Conservation (phyloP, 2,329 filamentous ascomycete genomes). For the Trichocomaceae sp. region DNA sequence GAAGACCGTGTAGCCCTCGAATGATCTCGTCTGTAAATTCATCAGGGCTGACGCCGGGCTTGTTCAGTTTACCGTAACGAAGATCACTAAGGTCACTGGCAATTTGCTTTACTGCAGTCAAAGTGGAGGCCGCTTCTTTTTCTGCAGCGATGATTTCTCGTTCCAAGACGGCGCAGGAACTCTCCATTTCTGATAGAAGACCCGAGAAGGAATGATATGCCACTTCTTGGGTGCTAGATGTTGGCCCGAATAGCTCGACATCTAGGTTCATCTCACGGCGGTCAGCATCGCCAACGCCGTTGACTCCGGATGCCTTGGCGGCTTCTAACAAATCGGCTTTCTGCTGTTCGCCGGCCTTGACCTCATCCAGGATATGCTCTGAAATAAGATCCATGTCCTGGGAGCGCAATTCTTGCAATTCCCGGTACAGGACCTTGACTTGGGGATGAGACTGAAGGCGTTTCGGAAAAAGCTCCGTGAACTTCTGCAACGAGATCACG, state of each 20-base stretch:
- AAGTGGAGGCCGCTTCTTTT: constrained; percentile 54
- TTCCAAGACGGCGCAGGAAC: constrained; percentile 59
- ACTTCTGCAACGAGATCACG: constrained; percentile 66
- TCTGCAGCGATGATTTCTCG: constrained; percentile 61
- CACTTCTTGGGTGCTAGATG: constrained; percentile 30
- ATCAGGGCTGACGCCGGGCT: constrained; percentile 47
- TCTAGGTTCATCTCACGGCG: constrained; percentile 41
- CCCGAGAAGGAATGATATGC: constrained; percentile 55
- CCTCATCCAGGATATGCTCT: constrained; percentile 41
- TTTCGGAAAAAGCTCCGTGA: constrained; percentile 69
- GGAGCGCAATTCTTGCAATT: constrained; percentile 69
- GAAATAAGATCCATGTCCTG: constrained; percentile 62
- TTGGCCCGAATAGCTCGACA: constrained; percentile 54
- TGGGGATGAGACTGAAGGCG: constrained; percentile 59
- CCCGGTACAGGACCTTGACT: constrained; percentile 66
- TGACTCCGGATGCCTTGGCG: constrained; percentile 25
- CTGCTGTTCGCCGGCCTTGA: constrained; percentile 30
- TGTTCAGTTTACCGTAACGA: constrained; percentile 65
- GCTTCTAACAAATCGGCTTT: constrained; percentile 34
- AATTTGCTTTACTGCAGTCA: constrained; percentile 57
- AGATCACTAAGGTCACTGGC: constrained; percentile 74
- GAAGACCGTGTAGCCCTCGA: constrained; percentile 58
- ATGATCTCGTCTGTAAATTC: constrained; percentile 61
- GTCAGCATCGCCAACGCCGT: constrained; percentile 27
- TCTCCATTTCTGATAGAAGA: constrained; percentile 63